These are phyloP conservation scores for Trypanosoma cruzi DNA, from an alignment of 208 protist species.

Conservation along the genomic window DNA sequence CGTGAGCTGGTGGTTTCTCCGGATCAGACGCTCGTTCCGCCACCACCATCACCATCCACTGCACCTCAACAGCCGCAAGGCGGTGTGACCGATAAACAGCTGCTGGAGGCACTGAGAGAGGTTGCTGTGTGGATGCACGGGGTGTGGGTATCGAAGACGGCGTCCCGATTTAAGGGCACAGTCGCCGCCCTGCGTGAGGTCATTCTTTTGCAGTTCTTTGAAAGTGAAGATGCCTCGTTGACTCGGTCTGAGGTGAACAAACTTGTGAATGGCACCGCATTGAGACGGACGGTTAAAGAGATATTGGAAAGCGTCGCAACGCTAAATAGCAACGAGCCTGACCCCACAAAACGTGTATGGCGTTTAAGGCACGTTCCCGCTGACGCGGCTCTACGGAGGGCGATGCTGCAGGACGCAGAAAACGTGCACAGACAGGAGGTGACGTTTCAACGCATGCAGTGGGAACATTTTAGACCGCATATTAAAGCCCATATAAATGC, in stretches of 20 bases:
- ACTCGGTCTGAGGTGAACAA: constrained; percentile 61
- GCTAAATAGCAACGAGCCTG: constrained; percentile 49
- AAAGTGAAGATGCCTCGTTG: constrained; percentile 58
- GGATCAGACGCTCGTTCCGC: constrained; percentile 2
- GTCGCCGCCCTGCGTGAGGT: constrained; percentile 76
- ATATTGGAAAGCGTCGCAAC: constrained; percentile 58
- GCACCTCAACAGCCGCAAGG: constrained; percentile 9
- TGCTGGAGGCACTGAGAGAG: constrained; percentile 52
- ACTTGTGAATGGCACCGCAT: constrained; percentile 37
- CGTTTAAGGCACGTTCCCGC: constrained; percentile 55
- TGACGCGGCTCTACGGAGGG: constrained; percentile 24
- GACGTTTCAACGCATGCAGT: constrained; percentile 50
- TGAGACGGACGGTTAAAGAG: constrained; percentile 59
- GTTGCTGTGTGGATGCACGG: constrained; percentile 80
- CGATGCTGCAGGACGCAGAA: constrained; percentile 30
- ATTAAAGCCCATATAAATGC: constrained; percentile 48
- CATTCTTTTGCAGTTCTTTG: constrained; percentile 61
- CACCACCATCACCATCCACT: background rate
- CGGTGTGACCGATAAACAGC: constrained; percentile 34
- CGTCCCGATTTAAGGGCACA: constrained; percentile 57
- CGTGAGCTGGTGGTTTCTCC: constrained; percentile 18
- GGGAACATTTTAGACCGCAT: constrained; percentile 38
- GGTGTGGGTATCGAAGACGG: constrained; percentile 75
- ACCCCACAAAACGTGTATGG: constrained; percentile 65
- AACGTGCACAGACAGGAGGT: constrained; percentile 43